Evolutionary conservation across 2,329 filamentous ascomycete species (phyloP), one percentile per base, ranked within the genome.

Genomic region (Alternaria viburni): DNA sequence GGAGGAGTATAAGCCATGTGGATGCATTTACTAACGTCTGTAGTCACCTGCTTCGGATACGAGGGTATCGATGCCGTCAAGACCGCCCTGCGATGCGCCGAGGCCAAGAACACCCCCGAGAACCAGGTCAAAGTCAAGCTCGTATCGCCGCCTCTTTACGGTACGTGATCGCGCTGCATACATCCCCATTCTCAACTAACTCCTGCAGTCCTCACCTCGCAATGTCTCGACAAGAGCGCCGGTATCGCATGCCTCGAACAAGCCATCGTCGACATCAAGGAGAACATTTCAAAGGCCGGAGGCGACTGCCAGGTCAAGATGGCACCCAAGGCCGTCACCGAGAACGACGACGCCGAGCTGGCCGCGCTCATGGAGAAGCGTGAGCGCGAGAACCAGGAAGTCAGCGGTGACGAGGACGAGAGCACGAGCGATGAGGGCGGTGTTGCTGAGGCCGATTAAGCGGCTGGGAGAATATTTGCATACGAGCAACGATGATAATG

Each of bases 351-450:
- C 78, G 96, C 95, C 25, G 94, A 97, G 83, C 86, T 99, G 70
- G 93, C 97, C 81, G 96, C 95, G 56, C 88, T 99, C 69, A 99
- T 99, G 96, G 96, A 98, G 87, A 97, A 98, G 90, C 90, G 92
- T 71, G 96, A 97, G 86, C 91, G 93, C 70, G 95, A 98, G 88
- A 99, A 99, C 83, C 92, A 93, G 80, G 93, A 99, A 81, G 93
- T 99, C 77, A 97, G 93, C 81, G 96, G 96, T 77, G 96, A 99
- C 80, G 96, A 99, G 86, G 96, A 94, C 80, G 87, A 93, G 81
- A 97, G 93, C 79, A 95, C 97, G 83, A 97, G 93, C 79, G 96
- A 98, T 78, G 96, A 97, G 80, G 93, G 93, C 79, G 77, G 74
- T 51, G 77, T 77, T 61, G 77, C 75, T 11, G 77, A 79, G 62